Evolutionary conservation across 208 protist genomes (phyloP), one percentile per base, ranked within the genome.

Genomic region (Leishmania braziliensis): DNA sequence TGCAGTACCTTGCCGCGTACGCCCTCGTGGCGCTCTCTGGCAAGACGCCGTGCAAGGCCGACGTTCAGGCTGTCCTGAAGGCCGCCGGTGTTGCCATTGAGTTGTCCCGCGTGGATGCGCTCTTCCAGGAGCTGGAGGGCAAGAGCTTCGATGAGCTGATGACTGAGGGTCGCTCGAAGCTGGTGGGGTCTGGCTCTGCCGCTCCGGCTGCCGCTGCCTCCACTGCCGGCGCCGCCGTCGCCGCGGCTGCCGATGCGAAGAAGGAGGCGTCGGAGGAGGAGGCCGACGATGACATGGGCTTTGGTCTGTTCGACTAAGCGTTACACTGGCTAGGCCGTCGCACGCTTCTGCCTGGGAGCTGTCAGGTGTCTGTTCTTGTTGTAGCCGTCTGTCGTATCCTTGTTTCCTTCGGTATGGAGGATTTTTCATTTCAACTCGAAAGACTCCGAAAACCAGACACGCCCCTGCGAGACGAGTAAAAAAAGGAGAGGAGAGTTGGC

Each of bases 1-100:
- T 98, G 96, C 97, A 97, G 88, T 95, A 98, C 88, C 89, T 98
- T 33, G 96, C 97, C 79, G 97, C 97, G 60, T 99, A 98, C 87
- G 90, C 97, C 71, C 89, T 99, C 26, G 93, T 92, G 51, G 81
- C 86, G 78, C 92, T 98, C n/a, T 92, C 90, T 33, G 95, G 95
- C 63, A 94, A 93, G 79, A 81, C 86, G 60, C 96, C 96, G 56
- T 87, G 94, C 73, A 91, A 95, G 87, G 75, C 84, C 33, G 94
- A 93, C 77, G 89, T 99, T 5, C 77, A 98, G 89, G 95, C 95
- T 54, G 94, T 99, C 68, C 88, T 98, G 66, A 96, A 95, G 82
- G 89, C 97, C 43, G 97, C 91, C 79, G 95, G 93, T 80, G 90
- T 91, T 54, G 78, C 95, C 39, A 85, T 93, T 48, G 95, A 99